Base-by-base conservation (phyloP, 768 basidiomycete species). In the Boletellus emodensis region DNA sequence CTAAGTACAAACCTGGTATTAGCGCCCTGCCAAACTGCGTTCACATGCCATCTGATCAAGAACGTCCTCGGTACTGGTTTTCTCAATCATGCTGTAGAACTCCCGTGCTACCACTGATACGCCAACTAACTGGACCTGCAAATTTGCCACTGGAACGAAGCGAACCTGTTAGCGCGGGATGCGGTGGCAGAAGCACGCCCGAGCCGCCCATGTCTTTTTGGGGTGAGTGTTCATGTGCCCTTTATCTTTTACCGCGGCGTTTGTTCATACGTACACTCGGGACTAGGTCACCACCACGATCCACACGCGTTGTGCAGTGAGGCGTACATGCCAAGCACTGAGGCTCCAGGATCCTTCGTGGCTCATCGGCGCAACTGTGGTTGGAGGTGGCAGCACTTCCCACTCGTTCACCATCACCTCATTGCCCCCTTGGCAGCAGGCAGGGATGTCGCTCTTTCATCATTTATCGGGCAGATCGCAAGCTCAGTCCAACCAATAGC, bases 181-280 rank as follows among this genome's bases (percentile, higher is more conserved):
- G 57, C 40, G 54, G 61, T 51, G 44, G 4, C 44, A 52, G 43
- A 62, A 61, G 51, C 11, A 44, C 36, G 32, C n/a, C 18, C 28
- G 14, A 7, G 32, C 36, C 40, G 46, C 53, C 40, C 56, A 46
- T 34, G 15, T 35, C n/a, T 60, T 36, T 35, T 17, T 30, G 61
- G 61, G 60, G 57, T 60, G 58, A 24, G 35, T 41, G 35, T 34
- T 17, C 61, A 52, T 51, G 57, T 49, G 46, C 40, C 26, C 32
- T 47, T 60, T 63, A 57, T 61, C 58, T 41, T 24, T 20, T 39
- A 38, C 37, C 41, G 33, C 42, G 30, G 36, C 33, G 33, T 28
- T 44, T 8, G 14, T 6, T 40, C 47, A 32, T 63, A 62, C 55
- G 59, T 61, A 60, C 49, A 35, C 46, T 32, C 13, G 30, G 44